A percentile compares a stretch with the other conserved stretches of the same genome.
phyloP scores from a whole-genome alignment of 176 grass and related monocot species.

The Triticum timopheevii region DNA sequence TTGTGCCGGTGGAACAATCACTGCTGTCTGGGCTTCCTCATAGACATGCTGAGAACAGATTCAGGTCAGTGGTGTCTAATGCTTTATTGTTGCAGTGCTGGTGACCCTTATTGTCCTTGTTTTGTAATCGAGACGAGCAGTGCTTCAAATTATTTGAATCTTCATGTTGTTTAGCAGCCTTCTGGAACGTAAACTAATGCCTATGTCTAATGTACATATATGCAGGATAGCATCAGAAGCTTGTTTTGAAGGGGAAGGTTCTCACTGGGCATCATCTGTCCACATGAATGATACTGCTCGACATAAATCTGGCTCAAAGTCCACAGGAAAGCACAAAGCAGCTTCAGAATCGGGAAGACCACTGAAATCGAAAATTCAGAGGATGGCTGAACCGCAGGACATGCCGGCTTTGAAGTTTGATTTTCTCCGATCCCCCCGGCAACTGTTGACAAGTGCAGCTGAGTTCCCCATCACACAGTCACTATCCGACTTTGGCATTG shows the following conservation, averaged over 20 bases:
- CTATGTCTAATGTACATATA: slow-evolving; percentile 26
- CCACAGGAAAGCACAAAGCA: slow-evolving; percentile 72
- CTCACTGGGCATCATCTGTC: slow-evolving; percentile 74
- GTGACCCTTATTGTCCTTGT: not conserved
- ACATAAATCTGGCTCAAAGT: slow-evolving; percentile 57
- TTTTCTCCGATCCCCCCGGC: slow-evolving; percentile 38
- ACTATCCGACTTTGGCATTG: slow-evolving; percentile 50
- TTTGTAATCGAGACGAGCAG: not conserved
- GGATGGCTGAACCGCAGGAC: slow-evolving; percentile 55
- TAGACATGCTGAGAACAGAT: slow-evolving; percentile 64
- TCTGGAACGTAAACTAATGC: not conserved
- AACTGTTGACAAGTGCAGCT: slow-evolving; percentile 13
- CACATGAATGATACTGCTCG: slow-evolving; percentile 39
- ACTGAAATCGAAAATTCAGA: slow-evolving; percentile 69
- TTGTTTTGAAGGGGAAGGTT: slow-evolving; percentile 88
- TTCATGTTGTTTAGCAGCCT: slow-evolving; percentile 1
- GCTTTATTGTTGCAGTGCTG: not conserved
- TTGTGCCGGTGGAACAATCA: slow-evolving; percentile 20
- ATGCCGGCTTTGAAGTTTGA: slow-evolving; percentile 24
- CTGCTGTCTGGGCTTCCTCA: slow-evolving; percentile 43
- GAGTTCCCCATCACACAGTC: slow-evolving; percentile 40
- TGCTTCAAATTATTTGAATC: not conserved
- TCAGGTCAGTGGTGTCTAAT: slow-evolving; percentile 57
- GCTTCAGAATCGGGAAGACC: slow-evolving; percentile 58
- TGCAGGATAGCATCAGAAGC: slow-evolving; percentile 77